phyloP scores from a whole-genome alignment of 148 eudicot species.

The Drosera capensis region DNA sequence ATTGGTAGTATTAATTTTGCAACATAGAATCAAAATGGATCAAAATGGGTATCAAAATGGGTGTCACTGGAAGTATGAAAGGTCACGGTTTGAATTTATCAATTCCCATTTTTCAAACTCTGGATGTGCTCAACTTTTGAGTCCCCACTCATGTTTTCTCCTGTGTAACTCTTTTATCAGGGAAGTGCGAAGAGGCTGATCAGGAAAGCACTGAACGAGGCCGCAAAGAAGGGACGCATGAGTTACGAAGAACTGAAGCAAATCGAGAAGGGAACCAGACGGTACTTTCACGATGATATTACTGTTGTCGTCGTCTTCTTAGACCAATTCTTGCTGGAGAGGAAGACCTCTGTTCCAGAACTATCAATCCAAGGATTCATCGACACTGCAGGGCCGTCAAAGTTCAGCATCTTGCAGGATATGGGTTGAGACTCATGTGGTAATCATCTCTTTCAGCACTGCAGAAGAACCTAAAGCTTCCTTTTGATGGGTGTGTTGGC shows the following conservation, averaged over 20 bases:
- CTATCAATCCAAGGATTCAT: constrained; percentile 36
- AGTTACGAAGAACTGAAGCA: constrained; percentile 25
- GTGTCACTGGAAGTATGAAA: not conserved
- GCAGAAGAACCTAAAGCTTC: no score
- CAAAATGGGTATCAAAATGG: not conserved
- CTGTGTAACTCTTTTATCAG: constrained; percentile 11
- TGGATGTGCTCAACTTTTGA: not conserved
- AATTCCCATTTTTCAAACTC: not conserved
- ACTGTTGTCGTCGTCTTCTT: constrained; percentile 51
- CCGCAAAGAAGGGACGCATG: constrained; percentile 27
- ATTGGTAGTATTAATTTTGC: no score
- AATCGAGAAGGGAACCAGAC: constrained; percentile 26
- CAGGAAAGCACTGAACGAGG: constrained; percentile 29
- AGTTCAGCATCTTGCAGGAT: constrained; percentile 21
- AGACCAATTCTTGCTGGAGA: constrained; percentile 19
- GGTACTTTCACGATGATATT: constrained; percentile 54
- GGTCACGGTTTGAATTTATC: no score
- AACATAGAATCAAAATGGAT: not conserved
- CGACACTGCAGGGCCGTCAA: constrained; percentile 32
- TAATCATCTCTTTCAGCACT: no score
- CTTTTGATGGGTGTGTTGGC: no score
- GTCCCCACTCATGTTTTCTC: not conserved
- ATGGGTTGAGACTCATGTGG: no score
- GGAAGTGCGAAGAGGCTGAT: constrained; percentile 54
- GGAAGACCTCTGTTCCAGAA: constrained; percentile 17